Conservation (phyloP, 31 red algal species). For the Odonthalia washingtoniensis region DNA sequence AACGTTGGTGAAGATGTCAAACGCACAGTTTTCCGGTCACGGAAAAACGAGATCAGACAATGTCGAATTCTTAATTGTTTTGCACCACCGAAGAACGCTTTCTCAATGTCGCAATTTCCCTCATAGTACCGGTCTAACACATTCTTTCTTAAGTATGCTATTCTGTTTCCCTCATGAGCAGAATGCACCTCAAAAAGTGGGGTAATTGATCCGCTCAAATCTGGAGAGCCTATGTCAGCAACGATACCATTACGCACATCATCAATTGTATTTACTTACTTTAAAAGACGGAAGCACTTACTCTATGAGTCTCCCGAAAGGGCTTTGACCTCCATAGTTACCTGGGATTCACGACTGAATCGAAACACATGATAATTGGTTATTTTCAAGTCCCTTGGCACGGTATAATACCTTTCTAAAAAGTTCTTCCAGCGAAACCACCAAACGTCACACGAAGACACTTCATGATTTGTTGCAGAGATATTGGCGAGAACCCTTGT, state of each 20-base stretch:
- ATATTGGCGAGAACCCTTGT: slow-evolving; percentile 24
- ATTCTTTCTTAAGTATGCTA: slow-evolving; percentile 52
- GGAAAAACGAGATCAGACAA: too few relatives aligned
- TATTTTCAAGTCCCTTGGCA: slow-evolving; percentile 37
- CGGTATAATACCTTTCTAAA: slow-evolving; percentile 8
- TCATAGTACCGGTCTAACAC: too few relatives aligned
- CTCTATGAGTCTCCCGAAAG: slow-evolving; percentile 23
- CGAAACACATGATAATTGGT: slow-evolving; percentile 54
- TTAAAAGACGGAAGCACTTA: slow-evolving; percentile 18
- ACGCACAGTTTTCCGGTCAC: too few relatives aligned
- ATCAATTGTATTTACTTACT: not conserved
- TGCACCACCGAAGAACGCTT: too few relatives aligned
- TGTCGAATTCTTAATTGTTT: too few relatives aligned
- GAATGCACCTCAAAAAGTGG: slow-evolving; percentile 30
- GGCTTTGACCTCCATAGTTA: slow-evolving; percentile 21
- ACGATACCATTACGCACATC: not conserved
- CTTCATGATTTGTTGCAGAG: slow-evolving; percentile 9
- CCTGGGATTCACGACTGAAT: not conserved
- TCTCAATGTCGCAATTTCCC: too few relatives aligned
- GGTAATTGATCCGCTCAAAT: not conserved
- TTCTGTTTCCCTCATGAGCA: slow-evolving; percentile 42
- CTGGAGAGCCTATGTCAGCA: not conserved
- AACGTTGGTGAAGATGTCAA: slow-evolving; percentile 20
- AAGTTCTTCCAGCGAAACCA: slow-evolving; percentile 44
- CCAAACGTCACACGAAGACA: slow-evolving; percentile 21